Base-by-base conservation (phyloP, 169 alveolate genomes). In the Plasmodium reichenowi region DNA sequence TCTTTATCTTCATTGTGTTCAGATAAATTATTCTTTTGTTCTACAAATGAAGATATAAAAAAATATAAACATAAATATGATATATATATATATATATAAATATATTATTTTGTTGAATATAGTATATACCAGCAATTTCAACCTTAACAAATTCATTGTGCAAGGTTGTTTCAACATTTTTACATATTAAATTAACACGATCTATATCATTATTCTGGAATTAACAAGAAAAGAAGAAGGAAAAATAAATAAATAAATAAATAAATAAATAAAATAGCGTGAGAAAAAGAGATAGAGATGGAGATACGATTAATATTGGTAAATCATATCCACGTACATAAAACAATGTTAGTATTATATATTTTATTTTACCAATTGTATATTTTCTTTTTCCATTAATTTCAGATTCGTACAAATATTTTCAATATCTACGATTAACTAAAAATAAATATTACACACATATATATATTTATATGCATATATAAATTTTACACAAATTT, bases 101-200 rank as follows among this genome's bases (percentile, higher is more conserved):
- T 64, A 7, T 26, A 10, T 15, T 24, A 10, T 3, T 26, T 12
- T 10, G 38, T 22, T 8, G 71, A 52, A 50, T 64, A 15, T 45
- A 9, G 22, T n/a, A 15, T 3, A 54, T 20, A 80, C 90, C 90
- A 68, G 90, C 83, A 68, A 80, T 66, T 80, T 80, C 90, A 72
- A 80, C 90, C 54, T 80, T 80, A 45, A 80, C 90, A 58, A 80
- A 80, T 68, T 80, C 90, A 72, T 80, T 80, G 24, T 80, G 90
- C 38, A 80, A 32, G 13, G 90, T 80, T 48, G 78, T 83, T 58
- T 80, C 90, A 54, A 80, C 90, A 68, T 80, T 80, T 80, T 80
- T 80, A 24, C 90, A 80, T 43, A 80, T 80, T 58, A 80, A 62
- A 32, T 80, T 66, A 67, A 80, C 90, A 24, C 90, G 72, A 58